Evolutionary conservation across 2,329 filamentous ascomycete species (phyloP), one percentile per base, ranked within the genome.

Genomic region (Madurella fahalii): DNA sequence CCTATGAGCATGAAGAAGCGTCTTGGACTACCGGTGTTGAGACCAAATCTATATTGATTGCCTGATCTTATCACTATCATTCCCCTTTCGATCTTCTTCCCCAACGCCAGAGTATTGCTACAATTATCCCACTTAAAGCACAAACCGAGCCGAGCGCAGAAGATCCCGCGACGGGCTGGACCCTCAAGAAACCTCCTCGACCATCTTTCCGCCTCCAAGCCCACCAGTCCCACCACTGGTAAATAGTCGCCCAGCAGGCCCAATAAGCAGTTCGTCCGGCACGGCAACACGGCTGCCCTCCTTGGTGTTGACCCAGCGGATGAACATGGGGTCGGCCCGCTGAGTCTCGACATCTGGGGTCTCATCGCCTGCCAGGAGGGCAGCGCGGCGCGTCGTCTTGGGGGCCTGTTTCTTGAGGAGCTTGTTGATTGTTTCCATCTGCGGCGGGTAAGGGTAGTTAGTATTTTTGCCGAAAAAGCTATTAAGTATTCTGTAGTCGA

Each of bases 371-470:
- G 63, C 74, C 64, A 71, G 68, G 51, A 60, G 71, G 43, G 67
- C 77, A 32, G 69, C 77, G 61, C 80, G 81, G 60, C 77, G 75
- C 61, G 80, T 86, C 53, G 82, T 83, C 70, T 93, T 92, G 20
- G 89, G 86, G 1, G 89, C 87, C 68, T 92, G 89, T 68, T 92
- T 91, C 71, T 91, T 91, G 50, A 94, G 82, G 2, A 94, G 83
- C 65, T 92, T 91, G 76, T 94, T 92, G 79, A 94, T 93, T 0
- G 89, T 94, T 76, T 93, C 89, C 81, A 90, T 89, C 88, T 92
- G 62, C 54, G 20, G 54, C 11, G 9, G 42, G 31, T 3, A 25
- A 12, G 20, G 16, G 3, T 4, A 2, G 12, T 25, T 30, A 13
- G 30, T 32, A 16, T 37, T 37, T 37, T 37, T 37, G 34, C 34